Base-by-base conservation (phyloP, 1,139 yeast genomes). In the Hyphopichia buzzinii region DNA sequence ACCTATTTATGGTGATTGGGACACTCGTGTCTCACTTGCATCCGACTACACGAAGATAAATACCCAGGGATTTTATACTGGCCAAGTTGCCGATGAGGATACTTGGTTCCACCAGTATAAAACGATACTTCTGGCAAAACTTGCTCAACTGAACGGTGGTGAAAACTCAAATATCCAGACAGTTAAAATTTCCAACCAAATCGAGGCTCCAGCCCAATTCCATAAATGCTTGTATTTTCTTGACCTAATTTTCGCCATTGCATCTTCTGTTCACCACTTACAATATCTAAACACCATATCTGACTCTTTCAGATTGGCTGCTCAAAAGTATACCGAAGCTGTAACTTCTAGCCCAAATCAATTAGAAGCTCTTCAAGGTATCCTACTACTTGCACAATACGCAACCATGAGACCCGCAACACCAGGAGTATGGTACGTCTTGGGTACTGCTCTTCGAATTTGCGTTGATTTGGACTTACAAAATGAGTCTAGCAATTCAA, bases 341-440 rank as follows among this genome's bases (percentile, higher is more conserved):
- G 79, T 83, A 1, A 79, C 79, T 50, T 57, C 71, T 3, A 72
- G 85, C 1, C 44, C 63, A 0, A 86, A 87, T 50, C 73, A 82
- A 28, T 60, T 87, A 31, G 94, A 84, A 49, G 72, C 85, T 1
- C 59, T 89, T 3, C 90, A 85, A 52, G 92, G 90, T 0, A 66
- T 86, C 13, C 55, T 89, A 22, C 62, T 87, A 16, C 62, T 84
- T 29, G 79, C 94, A 0, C 55, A 81, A 4, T 89, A 84, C 52
- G 80, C 95, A 2, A 72, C 78, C 17, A 71, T 83, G 89, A 66
- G 88, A 43, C 89, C 90, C 0, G 77, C 84, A 1, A 77, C 79
- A 4, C 96, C 96, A 0, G 94, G 96, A 2, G 87, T 87, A n/a
- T 89, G 97, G 97, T 87, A 87, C 52, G 79, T 86, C 1, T 65